A percentile compares a stretch with the other conserved stretches of the same genome.
Evolutionary conservation across 2,329 filamentous ascomycete species (phyloP).

Genomic region (Ceratocystiopsis sp.): DNA sequence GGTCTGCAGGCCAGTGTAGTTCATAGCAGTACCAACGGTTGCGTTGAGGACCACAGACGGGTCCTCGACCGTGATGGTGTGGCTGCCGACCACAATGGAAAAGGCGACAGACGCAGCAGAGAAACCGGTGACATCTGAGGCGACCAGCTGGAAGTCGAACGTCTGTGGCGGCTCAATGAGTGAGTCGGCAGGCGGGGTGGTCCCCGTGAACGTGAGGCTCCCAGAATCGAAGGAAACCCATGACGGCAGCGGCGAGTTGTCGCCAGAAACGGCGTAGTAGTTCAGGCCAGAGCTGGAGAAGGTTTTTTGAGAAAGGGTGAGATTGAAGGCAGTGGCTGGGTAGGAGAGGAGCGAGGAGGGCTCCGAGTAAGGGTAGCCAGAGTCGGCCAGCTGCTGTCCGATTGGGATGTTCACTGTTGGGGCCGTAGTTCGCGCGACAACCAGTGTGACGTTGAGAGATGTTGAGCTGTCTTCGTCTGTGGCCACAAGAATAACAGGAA

Average conservation of each 20-base stretch:
- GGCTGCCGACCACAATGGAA: constrained; percentile 52
- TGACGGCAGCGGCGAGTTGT: constrained; percentile 69
- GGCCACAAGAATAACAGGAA: constrained; percentile 50
- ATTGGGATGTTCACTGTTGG: constrained; percentile 40
- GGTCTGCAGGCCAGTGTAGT: constrained; percentile 32
- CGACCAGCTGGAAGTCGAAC: constrained; percentile 57
- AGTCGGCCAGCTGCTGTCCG: constrained; percentile 35
- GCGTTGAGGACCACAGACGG: constrained; percentile 39
- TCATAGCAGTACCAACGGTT: constrained; percentile 31
- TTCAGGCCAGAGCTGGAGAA: constrained; percentile 45
- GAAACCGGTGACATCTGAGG: constrained; percentile 67
- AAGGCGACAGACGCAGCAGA: constrained; percentile 49
- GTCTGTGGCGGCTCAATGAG: constrained; percentile 50
- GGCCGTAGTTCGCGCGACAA: constrained; percentile 42
- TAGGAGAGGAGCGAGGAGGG: constrained; percentile 41
- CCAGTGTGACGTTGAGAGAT: constrained; percentile 49
- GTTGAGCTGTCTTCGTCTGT: constrained; percentile 47
- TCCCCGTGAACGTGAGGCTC: constrained; percentile 51
- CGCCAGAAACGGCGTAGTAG: constrained; percentile 61
- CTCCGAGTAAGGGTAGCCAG: constrained; percentile 38
- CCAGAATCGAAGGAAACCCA: constrained; percentile 62
- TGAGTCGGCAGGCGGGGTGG: constrained; percentile 46
- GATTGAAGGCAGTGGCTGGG: constrained; percentile 34
- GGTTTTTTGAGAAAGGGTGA: constrained; percentile 37
- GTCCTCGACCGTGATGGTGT: constrained; percentile 48